A percentile compares a stretch with the other conserved stretches of the same genome.
phyloP scores from a whole-genome alignment of 1,139 yeast genomes.

The Debaryomyces robertsiae region DNA sequence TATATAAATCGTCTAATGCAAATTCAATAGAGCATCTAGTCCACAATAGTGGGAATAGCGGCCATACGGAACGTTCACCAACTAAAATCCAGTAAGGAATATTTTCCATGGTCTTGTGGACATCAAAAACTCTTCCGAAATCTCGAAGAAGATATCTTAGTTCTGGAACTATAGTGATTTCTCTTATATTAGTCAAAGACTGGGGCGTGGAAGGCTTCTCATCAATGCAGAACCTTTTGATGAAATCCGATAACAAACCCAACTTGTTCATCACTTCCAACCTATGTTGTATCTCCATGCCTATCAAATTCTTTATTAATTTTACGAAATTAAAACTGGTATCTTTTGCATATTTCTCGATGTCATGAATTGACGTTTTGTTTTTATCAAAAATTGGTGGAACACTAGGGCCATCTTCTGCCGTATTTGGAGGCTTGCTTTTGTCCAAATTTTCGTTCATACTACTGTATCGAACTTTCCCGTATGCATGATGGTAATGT shows the following conservation, averaged over 20 bases:
- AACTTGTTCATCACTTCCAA: slow-evolving; percentile 76
- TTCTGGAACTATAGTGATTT: slow-evolving; percentile 90
- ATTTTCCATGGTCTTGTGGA: slow-evolving; percentile 67
- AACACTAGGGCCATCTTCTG: slow-evolving; percentile 5
- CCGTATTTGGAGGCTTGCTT: slow-evolving; percentile 5
- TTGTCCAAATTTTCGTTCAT: slow-evolving; percentile 2
- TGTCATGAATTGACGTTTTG: slow-evolving; percentile 13
- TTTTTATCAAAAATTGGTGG: slow-evolving; percentile 4
- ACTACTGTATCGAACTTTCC: slow-evolving; percentile 29
- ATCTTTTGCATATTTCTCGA: slow-evolving; percentile 34
- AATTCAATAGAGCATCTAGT: slow-evolving; percentile 91
- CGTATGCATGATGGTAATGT: slow-evolving; percentile 48
- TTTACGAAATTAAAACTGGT: slow-evolving; percentile 36
- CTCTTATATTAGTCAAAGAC: slow-evolving; percentile 55
- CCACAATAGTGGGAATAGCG: slow-evolving; percentile 80
- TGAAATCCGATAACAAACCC: slow-evolving; percentile 70
- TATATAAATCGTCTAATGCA: slow-evolving; percentile 76
- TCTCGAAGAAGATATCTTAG: slow-evolving; percentile 67
- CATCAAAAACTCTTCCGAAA: slow-evolving; percentile 72
- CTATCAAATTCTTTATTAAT: slow-evolving; percentile 39
- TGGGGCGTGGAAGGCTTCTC: slow-evolving; percentile 78
- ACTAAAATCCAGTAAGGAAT: slow-evolving; percentile 87
- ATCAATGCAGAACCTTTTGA: slow-evolving; percentile 81
- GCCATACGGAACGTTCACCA: slow-evolving; percentile 96
- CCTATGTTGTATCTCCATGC: slow-evolving; percentile 79